Percentiles rank a stretch among this genome's conserved stretches.
phyloP scores from a whole-genome alignment of 805 yeast species.

The Peterozyma toletana region DNA sequence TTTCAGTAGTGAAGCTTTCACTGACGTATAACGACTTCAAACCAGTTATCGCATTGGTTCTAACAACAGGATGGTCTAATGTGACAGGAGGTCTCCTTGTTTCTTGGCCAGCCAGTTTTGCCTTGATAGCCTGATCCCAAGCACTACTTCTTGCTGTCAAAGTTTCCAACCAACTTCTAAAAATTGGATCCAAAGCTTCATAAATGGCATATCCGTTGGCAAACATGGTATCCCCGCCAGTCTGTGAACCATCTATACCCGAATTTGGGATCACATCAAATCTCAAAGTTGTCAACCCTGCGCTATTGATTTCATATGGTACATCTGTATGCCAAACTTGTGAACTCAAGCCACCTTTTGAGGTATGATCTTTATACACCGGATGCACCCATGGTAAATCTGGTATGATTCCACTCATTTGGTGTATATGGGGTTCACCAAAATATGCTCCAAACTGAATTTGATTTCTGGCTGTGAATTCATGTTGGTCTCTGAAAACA shows the following conservation, averaged over 20 bases:
- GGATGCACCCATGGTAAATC: slow-evolving; percentile 26
- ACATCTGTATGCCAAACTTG: slow-evolving; percentile 40
- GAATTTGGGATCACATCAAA: slow-evolving; percentile 49
- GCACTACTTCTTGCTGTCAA: slow-evolving; percentile 45
- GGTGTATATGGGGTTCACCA: slow-evolving; percentile 40
- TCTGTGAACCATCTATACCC: slow-evolving; percentile 35
- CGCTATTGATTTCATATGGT: slow-evolving; percentile 58
- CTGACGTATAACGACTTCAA: slow-evolving; percentile 36
- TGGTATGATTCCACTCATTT: slow-evolving; percentile 35
- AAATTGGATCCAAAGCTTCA: slow-evolving; percentile 40
- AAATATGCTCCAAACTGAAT: slow-evolving; percentile 33
- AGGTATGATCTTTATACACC: slow-evolving; percentile 22
- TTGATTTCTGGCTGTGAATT: slow-evolving; percentile 32
- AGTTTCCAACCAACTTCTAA: slow-evolving; percentile 29
- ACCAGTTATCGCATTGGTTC: slow-evolving; percentile 43
- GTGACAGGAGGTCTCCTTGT: slow-evolving; percentile 42
- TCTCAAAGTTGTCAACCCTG: slow-evolving; percentile 38
- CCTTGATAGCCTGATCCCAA: slow-evolving; percentile 29
- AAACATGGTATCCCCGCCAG: slow-evolving; percentile 40
- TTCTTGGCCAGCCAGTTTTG: slow-evolving; percentile 25
- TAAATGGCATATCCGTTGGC: slow-evolving; percentile 39
- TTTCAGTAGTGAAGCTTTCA: slow-evolving; percentile 48
- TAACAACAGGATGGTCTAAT: slow-evolving; percentile 39
- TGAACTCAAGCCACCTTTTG: slow-evolving; percentile 1
- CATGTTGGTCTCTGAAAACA: slow-evolving; percentile 38